Base-by-base conservation (phyloP, 257 asterid genomes). In the Striga asiatica region DNA sequence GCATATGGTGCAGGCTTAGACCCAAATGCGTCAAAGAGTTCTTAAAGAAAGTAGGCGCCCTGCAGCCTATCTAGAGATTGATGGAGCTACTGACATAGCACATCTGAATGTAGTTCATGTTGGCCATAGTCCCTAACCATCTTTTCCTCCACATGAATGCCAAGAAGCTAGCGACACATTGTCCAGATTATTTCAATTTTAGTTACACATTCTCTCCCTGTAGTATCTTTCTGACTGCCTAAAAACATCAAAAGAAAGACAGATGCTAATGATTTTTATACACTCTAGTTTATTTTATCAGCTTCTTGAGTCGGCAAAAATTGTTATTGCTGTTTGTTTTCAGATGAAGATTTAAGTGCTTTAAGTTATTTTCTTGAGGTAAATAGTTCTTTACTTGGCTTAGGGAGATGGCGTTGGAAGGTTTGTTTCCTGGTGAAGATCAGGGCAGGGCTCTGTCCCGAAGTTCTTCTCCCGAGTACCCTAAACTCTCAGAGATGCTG, bases 321-420 rank as follows among this genome's bases (percentile, higher is more conserved):
- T 35, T 62, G 3, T 11, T 24, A 24, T 19, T 64, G 66, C 51
- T 65, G 25, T 25, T 57, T 59, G 46, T 54, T 55, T 50, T 22
- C 42, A 13, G 62, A 53, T 42, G 52, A 58, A 38, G 46, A 39
- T 41, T 35, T 60, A 29, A 50, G 37, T 47, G 18, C 41, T 60
- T 54, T 77, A 27, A 28, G 58, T 23, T 35, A 42, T 39, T 64
- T 10, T 20, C 51, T 22, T 58, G 51, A 60, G 51, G 58, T 34
- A 54, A 25, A 53, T 43, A 19, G 11, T 50, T 62, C 63, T 57
- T 64, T 58, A 31, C 38, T 52, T 62, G 53, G 51, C 39, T 50
- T 66, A 92, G 98, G 89, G 98, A 92, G 73, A 92, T 87, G 91
- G 89, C 97, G 54, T 47, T 92, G 69, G 97, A 82, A 73, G 98